Evolutionary conservation across 1,284 basidiomycete species (phyloP).

Genomic region (Coniferiporia sulphurascens): DNA sequence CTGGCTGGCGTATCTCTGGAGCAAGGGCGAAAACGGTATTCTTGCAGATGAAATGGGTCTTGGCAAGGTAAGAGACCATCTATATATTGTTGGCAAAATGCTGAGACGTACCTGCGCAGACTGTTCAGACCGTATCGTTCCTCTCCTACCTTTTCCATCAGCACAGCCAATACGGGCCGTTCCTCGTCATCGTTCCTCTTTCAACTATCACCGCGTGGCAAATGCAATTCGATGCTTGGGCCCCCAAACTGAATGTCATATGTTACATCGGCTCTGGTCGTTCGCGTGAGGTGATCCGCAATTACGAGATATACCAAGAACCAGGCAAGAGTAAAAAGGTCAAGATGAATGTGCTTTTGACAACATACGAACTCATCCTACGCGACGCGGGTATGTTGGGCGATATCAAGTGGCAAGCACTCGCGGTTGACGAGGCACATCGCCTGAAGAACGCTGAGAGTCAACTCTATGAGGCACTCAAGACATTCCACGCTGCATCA

Average conservation of each 20-base stretch:
- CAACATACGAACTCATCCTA: conserved; percentile 95
- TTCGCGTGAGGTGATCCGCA: conserved; percentile 88
- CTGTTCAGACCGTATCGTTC: conserved; percentile 95
- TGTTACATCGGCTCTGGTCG: conserved; percentile 92
- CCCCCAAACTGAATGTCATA: conserved; percentile 95
- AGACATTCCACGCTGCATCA: conserved; percentile 84
- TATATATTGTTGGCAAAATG: conserved; percentile 2
- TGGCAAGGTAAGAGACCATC: conserved; percentile 64
- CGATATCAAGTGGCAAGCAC: conserved; percentile 95
- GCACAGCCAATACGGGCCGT: conserved; percentile 92
- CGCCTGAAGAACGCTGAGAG: conserved; percentile 97
- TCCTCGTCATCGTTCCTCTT: conserved; percentile 95
- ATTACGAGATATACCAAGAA: conserved; percentile 85
- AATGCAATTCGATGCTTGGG: conserved; percentile 92
- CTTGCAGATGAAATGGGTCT: conserved; percentile 99
- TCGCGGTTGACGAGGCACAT: conserved; percentile 98
- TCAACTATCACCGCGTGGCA: conserved; percentile 99
- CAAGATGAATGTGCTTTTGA: conserved; percentile 96
- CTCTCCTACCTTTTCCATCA: conserved; percentile 95
- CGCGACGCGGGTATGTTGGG: conserved; percentile 87
- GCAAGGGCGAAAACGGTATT: conserved; percentile 93
- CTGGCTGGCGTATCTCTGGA: conserved; percentile 97
- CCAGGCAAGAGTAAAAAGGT: conserved; percentile 63
- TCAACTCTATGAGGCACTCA: conserved; percentile 92
- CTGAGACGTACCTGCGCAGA: conserved; percentile 38